Percentiles rank a stretch among this genome's conserved stretches.
Conservation (phyloP, 2,329 filamentous ascomycete genomes). For the Cadophora sp. region DNA sequence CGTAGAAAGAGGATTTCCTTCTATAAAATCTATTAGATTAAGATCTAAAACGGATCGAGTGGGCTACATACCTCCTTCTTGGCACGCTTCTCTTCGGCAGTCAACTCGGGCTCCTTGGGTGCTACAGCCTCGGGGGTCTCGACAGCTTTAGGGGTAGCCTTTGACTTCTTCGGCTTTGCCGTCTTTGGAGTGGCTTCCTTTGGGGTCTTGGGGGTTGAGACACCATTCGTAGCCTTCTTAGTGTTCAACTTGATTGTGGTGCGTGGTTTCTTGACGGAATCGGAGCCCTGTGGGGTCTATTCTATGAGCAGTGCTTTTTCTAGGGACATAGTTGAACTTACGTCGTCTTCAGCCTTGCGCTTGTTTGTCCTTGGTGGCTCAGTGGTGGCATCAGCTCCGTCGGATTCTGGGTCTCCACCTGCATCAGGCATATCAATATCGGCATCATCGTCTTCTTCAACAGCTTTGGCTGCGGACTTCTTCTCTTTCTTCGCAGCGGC, state of each 20-base stretch:
- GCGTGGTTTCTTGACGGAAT: conserved; percentile 72
- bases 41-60: background rate
- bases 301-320: conserved; percentile 31
- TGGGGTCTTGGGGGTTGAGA: conserved; percentile 65
- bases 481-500: conserved; percentile 55
- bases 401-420: conserved; percentile 59
- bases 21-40: conserved; percentile 52
- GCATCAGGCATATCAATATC: conserved; percentile 67
- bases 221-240: conserved; percentile 16
- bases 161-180: conserved; percentile 55
- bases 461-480: conserved; percentile 50
- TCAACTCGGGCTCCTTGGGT: conserved; percentile 63
- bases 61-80: conserved; percentile 62
- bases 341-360: conserved; percentile 82
- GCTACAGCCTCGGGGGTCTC: conserved; percentile 59
- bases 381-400: conserved; percentile 51
- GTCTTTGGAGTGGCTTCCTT: conserved; percentile 49
- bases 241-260: conserved; percentile 71
- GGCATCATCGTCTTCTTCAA: conserved; percentile 59
- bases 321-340: conserved; percentile 48
- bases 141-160: conserved; percentile 59
- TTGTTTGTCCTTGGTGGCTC: conserved; percentile 71
- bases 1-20: conserved; percentile 89
- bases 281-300: conserved; percentile 63
- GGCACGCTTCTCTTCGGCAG: conserved; percentile 61